Conservation (phyloP, 306 rosid genomes). For the Citrullus colocynthis region DNA sequence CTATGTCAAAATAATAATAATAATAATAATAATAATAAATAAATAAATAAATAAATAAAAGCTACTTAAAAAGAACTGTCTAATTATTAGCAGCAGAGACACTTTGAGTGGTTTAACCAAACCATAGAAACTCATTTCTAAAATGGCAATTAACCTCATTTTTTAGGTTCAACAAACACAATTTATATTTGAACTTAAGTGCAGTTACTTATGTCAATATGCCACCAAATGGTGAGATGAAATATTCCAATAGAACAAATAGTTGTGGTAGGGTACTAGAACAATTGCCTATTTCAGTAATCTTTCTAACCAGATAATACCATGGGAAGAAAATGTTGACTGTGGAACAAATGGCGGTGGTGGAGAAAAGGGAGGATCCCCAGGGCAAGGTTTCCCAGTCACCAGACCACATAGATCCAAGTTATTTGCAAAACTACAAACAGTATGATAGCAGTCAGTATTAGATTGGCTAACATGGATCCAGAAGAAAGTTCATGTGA, state of each 20-base stretch:
- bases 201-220: background rate
- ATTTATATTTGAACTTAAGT: background rate
- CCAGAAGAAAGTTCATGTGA: background rate
- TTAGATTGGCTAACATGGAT: background rate
- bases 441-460: background rate
- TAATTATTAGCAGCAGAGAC: background rate
- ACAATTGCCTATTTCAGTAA: background rate
- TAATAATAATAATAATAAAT: too few species aligned
- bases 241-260: background rate
- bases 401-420: conserved; percentile 13
- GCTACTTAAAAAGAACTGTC: too few species aligned
- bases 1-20: too few species aligned
- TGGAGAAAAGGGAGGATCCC: conserved; percentile 15
- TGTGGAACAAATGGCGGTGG: conserved; percentile 14
- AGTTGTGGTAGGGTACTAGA: background rate
- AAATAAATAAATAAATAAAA: too few species aligned
- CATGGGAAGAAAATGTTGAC: conserved; percentile 5
- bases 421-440: conserved; percentile 9
- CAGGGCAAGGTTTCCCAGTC: conserved; percentile 17
- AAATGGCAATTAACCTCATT: background rate
- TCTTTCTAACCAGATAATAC: conserved; percentile 3
- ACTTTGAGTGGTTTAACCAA: background rate
- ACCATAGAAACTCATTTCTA: background rate
- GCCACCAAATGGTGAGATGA: background rate
- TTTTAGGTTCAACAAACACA: background rate